Base-by-base conservation (phyloP, 106 monocot genomes). In the Chionographis japonica region DNA sequence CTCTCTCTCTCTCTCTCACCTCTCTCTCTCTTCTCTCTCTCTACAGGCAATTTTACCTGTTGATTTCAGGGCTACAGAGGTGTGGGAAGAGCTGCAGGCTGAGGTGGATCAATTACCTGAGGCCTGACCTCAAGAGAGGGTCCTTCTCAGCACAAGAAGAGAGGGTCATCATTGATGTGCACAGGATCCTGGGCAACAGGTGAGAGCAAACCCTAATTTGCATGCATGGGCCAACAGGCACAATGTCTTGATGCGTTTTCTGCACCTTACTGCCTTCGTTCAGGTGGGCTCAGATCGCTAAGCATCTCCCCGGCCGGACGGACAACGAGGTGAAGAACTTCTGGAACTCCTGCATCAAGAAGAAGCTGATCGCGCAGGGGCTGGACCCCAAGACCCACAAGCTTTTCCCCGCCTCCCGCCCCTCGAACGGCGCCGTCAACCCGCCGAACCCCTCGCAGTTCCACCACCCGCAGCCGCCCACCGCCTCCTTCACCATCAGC, bases 301-400 rank as follows among this genome's bases (percentile, higher is more conserved):
- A 90, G 62, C 90, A 90, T 65, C 76, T 90, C 2, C 86, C 90
- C 5, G 90, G 90, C 15, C 79, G 90, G 52, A 90, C 90, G 36
- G 90, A 90, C 72, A 90, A 90, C 56, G 90, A 90, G 68, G 90
- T 90, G 65, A 90, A 90, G 77, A 90, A 86, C 68, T 86, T 90
- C 14, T 90, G 86, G 90, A 90, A 90, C 72, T 90, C 90, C 9
- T 83, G 85, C 83, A 83, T 89, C 58, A 89, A 89, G 74, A 89
- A 89, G 85, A 89, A 85, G 67, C 68, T 89, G 8, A 79, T 89
- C 7, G 81, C 94, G 2, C 94, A 90, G 46, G 94, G 94, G 3
- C 62, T 94, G 43, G 94, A 94, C 74, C 94, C 94, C 17, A 94
- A 80, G 58, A 94, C 94, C 55, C 94, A 94, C 67, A 94, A 94